Conservation (phyloP, 768 basidiomycete genomes). For the Mycena kentingensis region DNA sequence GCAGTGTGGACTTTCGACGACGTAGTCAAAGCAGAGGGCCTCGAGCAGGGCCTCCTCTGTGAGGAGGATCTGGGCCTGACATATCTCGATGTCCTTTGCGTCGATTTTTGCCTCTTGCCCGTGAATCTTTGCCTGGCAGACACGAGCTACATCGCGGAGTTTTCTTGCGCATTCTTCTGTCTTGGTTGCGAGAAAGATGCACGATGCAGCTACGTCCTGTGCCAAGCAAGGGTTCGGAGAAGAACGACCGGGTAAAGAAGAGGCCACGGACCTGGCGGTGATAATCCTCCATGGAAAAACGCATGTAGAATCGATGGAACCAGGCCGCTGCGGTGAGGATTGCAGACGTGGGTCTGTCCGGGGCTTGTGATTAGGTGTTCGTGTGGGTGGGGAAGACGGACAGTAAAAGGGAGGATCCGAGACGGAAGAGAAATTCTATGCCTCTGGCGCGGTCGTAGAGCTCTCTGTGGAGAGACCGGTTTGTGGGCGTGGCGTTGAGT, state of each 20-base stretch:
- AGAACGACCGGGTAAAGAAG: slow-evolving; percentile 10
- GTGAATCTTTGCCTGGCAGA: slow-evolving; percentile 69
- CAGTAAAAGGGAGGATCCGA: slow-evolving; percentile 78
- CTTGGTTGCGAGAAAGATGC: slow-evolving; percentile 89
- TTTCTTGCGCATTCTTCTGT: slow-evolving; percentile 89
- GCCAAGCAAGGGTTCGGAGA: slow-evolving; percentile 13
- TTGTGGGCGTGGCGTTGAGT: slow-evolving; percentile 60
- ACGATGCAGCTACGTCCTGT: slow-evolving; percentile 83
- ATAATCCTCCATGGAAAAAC: slow-evolving; percentile 80
- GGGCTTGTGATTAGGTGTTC: slow-evolving; percentile 17
- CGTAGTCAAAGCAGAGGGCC: slow-evolving; percentile 84
- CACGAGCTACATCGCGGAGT: slow-evolving; percentile 78
- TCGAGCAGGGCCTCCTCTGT: slow-evolving; percentile 81
- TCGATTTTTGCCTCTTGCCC: slow-evolving; percentile 61
- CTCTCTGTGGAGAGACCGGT: slow-evolving; percentile 63
- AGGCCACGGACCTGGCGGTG: slow-evolving; percentile 64
- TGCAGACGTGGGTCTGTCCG: slow-evolving; percentile 69
- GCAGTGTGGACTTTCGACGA: slow-evolving; percentile 75
- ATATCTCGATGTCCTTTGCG: slow-evolving; percentile 77
- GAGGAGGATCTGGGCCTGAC: slow-evolving; percentile 65
- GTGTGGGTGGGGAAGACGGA: slow-evolving; percentile 42
- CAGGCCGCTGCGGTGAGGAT: slow-evolving; percentile 87
- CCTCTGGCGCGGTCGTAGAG: slow-evolving; percentile 80
- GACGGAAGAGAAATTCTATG: slow-evolving; percentile 81
- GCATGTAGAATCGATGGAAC: slow-evolving; percentile 92